phyloP scores from a whole-genome alignment of 129 eudicot species.

The Silybum marianum region DNA sequence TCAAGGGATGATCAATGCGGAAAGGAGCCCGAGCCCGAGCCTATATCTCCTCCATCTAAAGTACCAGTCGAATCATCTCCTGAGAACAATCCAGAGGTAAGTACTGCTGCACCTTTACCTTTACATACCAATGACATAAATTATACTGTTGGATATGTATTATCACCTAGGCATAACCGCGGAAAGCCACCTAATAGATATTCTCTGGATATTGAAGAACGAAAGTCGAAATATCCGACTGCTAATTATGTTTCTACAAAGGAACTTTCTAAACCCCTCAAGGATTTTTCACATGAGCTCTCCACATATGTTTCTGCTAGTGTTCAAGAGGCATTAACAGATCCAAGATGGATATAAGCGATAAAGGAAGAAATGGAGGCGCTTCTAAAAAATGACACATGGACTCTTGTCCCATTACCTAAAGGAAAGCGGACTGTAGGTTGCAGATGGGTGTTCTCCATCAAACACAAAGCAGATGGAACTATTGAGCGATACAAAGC shows the following conservation, averaged over 20 bases:
- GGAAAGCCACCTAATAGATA: slow-evolving; percentile 6
- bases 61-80: too few species aligned
- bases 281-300: background rate
- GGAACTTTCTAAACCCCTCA: background rate
- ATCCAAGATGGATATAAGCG: background rate
- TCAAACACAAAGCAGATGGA: background rate
- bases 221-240: slow-evolving; percentile 1
- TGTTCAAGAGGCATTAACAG: background rate
- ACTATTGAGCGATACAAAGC: background rate
- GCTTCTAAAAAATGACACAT: background rate
- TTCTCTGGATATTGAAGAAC: background rate
- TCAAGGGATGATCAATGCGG: too few species aligned
- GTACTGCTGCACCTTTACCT: too few species aligned
- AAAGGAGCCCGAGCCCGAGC: too few species aligned
- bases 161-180: background rate
- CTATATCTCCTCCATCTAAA: too few species aligned
- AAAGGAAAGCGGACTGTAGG: background rate
- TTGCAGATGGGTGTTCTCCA: too few species aligned
- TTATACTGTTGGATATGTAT: too few species aligned
- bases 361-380: background rate
- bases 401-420: background rate
- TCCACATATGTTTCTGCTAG: background rate
- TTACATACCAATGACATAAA: too few species aligned
- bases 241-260: slow-evolving; percentile 1
- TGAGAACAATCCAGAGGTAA: too few species aligned